Base-by-base conservation (phyloP, 1,284 basidiomycete species). In the Inonotus obliquus region DNA sequence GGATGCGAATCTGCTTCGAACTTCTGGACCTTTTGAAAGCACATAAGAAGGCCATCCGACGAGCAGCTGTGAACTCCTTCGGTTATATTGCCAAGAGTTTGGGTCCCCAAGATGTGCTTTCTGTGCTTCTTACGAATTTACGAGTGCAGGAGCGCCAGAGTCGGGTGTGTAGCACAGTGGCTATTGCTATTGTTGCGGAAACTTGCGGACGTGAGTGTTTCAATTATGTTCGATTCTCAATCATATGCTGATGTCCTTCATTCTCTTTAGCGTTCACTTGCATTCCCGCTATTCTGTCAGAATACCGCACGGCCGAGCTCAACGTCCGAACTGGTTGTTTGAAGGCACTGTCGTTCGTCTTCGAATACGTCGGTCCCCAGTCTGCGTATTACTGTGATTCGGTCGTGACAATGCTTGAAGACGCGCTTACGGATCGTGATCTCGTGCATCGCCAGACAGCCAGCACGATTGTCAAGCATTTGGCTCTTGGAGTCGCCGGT, bases 1-100 rank as follows among this genome's bases (percentile, higher is more conserved):
- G 96, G 96, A 99, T 99, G 97, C 90, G 97, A 71, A 99, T 99
- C 74, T 99, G 97, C 74, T 99, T 99, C 75, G 97, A 99, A 75
- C 79, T 99, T 44, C 84, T 99, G 54, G 97, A 99, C 71, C 80
- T 99, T 47, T 83, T 99, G 69, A 99, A 99, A 75, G 97, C 97
- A 7, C 97, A 99, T 79, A 99, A 99, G 80, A 98, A 98, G 77
- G 96, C 93, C 39, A 99, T 99, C 70, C 91, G 97, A 61, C 92
- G 96, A 74, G 97, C 97, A 0, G 96, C 96, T 17, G 96, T 99
- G 77, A 99, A 99, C 80, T 98, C 96, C 2, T 99, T 99, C 68
- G 97, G 97, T 69, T 99, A 99, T 70, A 99, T 99, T 66, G 97
- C 97, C 64, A 98, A 98, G 79, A 96, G 93, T 75, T 90, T 99